Evolutionary conservation across 257 asterid genomes (phyloP), one percentile per base, ranked within the genome.

Genomic region (Penstemon davidsonii): DNA sequence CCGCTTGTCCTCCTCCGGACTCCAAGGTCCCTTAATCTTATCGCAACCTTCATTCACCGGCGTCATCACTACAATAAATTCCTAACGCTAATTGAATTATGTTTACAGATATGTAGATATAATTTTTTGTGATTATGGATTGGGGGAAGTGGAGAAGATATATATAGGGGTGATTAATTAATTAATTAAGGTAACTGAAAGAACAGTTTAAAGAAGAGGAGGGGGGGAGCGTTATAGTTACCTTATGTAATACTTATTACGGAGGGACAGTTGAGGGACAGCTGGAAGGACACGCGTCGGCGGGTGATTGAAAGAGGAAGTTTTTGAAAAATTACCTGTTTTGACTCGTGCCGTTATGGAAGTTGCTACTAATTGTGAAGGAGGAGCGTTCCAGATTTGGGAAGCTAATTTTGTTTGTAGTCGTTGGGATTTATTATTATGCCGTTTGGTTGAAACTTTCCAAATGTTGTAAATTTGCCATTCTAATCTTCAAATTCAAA

Each of bases 21-120:
- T 81, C 88, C 88, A 83, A 5, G 88, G 88, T 55, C 88, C 84
- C 67, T 78, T 83, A 60, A 78, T 78, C 75, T 70, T 60, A 60
- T 73, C 76, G 6, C 33, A 40, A 33, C 1, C 66, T 7, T 5
- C 66, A 11, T 55, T 55, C 55, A 18, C 65, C 60, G 75, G 72
- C 73, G 75, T 63, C 83, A 79, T 79, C 33, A 25, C 33, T 25
- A 25, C 33, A 2, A 2, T 25, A 25, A 25, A 25, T 25, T 25
- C 2, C 33, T 1, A 25, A 25, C 2, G 33, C 33, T 5, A 64
- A 41, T 6, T 7, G 45, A 3, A 44, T n/a, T 25, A 0, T 25
- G 33, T 25, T 25, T 25, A 25, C 33, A 25, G 33, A 25, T 25
- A 5, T 3, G 38, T 25, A 53, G 51, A 40, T 66, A 25, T 13